Percentiles rank a stretch among this genome's conserved stretches.
Conservation (phyloP, 495 filamentous ascomycete species). For the Podospora pseudopauciseta region DNA sequence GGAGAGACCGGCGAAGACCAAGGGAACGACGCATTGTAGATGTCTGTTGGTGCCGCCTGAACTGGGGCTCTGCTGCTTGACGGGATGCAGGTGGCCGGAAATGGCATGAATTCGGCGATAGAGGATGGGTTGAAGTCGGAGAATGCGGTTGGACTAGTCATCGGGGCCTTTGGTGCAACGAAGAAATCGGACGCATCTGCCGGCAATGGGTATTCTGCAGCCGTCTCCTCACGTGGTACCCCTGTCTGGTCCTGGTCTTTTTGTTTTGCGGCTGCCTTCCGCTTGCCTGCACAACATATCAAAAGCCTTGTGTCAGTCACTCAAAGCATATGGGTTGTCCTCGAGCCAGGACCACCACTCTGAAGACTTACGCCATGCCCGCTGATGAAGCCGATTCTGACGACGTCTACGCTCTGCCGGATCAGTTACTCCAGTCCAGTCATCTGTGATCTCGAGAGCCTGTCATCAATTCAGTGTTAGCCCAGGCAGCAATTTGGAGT, state of each 20-base stretch:
- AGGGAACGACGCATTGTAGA: not conserved
- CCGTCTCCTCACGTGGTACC: not conserved
- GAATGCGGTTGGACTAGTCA: not conserved
- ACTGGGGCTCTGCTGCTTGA: not conserved
- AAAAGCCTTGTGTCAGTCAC: not conserved
- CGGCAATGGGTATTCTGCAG: not conserved
- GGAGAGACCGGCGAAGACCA: not conserved
- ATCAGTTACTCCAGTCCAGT: conserved; percentile 22
- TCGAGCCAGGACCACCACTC: not conserved
- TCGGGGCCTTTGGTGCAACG: not conserved
- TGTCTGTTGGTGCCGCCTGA: not conserved
- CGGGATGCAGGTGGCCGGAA: not conserved
- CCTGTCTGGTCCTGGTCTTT: not conserved
- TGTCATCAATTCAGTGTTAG: not conserved
- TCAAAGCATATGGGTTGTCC: not conserved
- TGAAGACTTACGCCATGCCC: conserved; percentile 18
- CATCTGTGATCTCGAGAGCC: conserved; percentile 10
- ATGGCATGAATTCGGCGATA: not conserved
- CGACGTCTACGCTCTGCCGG: conserved; percentile 15
- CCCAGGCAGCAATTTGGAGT: not conserved
- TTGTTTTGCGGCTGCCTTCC: not conserved
- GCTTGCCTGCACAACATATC: not conserved
- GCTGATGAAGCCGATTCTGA: conserved; percentile 24
- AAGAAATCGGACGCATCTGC: not conserved
- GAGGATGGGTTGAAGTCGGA: not conserved